Conservation (phyloP, 2,329 filamentous ascomycete species). For the Epichloe amarillans region DNA sequence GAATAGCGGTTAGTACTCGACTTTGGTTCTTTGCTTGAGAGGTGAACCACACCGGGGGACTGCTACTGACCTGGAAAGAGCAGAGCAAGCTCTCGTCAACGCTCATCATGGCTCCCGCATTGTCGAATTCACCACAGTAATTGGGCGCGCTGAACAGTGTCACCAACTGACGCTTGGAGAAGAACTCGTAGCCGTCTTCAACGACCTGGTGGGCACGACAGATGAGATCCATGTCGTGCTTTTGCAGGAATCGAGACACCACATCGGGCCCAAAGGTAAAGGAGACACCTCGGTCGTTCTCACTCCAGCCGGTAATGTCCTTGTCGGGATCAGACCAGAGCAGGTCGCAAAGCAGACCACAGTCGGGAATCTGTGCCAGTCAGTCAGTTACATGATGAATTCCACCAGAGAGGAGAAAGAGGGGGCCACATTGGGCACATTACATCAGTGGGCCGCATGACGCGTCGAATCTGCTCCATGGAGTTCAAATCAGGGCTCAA, state of each 20-base stretch:
- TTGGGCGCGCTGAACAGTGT: slow-evolving; percentile 97
- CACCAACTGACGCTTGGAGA: slow-evolving; percentile 94
- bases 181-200: slow-evolving; percentile 98
- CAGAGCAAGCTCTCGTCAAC: slow-evolving; percentile 96
- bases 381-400: slow-evolving; percentile 7
- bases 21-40: neutral
- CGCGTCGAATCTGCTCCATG: slow-evolving; percentile 98
- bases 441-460: slow-evolving; percentile 98
- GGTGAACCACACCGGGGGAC: neutral
- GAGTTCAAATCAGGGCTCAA: slow-evolving; percentile 95
- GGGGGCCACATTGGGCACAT: slow-evolving; percentile 30
- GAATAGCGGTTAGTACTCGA: neutral
- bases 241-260: slow-evolving; percentile 92
- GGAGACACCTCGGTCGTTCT: slow-evolving; percentile 96
- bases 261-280: slow-evolving; percentile 98
- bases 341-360: slow-evolving; percentile 91
- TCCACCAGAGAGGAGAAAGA: slow-evolving; percentile 11
- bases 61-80: slow-evolving; percentile 77
- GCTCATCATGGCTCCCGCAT: slow-evolving; percentile 99
- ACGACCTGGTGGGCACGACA: slow-evolving; percentile 98
- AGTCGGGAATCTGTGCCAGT: slow-evolving; percentile 73
- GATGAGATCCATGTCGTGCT: slow-evolving; percentile 99
- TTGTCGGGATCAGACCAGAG: slow-evolving; percentile 99
- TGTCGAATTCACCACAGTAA: slow-evolving; percentile 99
- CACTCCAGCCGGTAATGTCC: slow-evolving; percentile 97